A percentile compares a stretch with the other conserved stretches of the same genome.
These are phyloP conservation scores for Adansonia digitata DNA, from an alignment of 345 rosid species.

Conservation along the genomic window DNA sequence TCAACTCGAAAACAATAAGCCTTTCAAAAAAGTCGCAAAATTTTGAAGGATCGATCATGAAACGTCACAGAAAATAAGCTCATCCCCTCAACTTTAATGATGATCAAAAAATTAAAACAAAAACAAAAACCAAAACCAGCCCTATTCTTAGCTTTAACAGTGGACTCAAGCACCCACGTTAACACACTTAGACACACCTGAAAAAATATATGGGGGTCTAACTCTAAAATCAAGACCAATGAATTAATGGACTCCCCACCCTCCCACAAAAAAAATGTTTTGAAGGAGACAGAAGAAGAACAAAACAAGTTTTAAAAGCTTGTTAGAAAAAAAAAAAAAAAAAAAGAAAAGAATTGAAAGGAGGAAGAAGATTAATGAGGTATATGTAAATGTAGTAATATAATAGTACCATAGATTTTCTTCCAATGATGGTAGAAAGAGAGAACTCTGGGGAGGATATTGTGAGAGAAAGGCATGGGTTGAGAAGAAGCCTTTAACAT, in stretches of 20 bases:
- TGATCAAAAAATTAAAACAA: background rate
- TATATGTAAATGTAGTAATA: background rate
- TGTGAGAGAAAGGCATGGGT: slow-evolving; percentile 96
- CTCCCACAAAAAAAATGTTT: background rate
- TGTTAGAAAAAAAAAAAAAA: no score
- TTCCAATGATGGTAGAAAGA: slow-evolving; percentile 96
- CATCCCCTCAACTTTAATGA: background rate
- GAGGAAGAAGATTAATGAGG: background rate
- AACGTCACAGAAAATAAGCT: background rate
- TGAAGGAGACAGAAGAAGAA: background rate
- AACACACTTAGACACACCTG: no score
- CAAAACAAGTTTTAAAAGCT: no score
- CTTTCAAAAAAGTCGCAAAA: slow-evolving; percentile 2
- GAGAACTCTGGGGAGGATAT: slow-evolving; percentile 92
- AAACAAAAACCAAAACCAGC: background rate
- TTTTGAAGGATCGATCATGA: background rate
- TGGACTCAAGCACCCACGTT: background rate
- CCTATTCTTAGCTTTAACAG: background rate
- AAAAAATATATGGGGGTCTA: no score
- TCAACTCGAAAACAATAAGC: background rate
- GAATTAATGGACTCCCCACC: background rate
- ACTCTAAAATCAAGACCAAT: background rate
- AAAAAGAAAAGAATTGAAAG: background rate
- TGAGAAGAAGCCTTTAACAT: slow-evolving; percentile 88
- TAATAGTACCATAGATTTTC: slow-evolving; percentile 70